phyloP scores from a whole-genome alignment of 352 stramenopile genomes.

The Pythium oligandrum region DNA sequence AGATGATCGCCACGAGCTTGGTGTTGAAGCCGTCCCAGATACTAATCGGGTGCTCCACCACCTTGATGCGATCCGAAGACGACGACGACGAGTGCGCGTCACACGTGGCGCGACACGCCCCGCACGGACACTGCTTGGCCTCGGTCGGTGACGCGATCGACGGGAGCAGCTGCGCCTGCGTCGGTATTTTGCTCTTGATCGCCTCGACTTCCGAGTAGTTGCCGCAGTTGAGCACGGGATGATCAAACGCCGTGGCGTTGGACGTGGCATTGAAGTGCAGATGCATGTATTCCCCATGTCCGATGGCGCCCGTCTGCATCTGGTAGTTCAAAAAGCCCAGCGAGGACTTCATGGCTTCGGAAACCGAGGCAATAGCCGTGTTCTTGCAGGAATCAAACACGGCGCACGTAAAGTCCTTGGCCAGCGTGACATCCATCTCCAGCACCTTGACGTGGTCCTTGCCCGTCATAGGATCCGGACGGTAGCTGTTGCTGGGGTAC shows the following conservation, averaged over 20 bases:
- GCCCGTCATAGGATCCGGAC: constrained; percentile 69
- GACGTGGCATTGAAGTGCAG: constrained; percentile 53
- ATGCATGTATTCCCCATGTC: constrained; percentile 85
- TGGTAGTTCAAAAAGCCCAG: constrained; percentile 88
- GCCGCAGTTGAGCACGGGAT: constrained; percentile 61
- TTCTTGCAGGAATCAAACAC: constrained; percentile 87
- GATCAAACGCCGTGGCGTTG: constrained; percentile 37
- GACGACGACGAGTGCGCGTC: constrained; percentile 27
- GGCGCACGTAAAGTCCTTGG: constrained; percentile 63
- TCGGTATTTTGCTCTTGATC: constrained; percentile 35
- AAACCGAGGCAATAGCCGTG: constrained; percentile 71
- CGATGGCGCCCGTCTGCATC: constrained; percentile 81
- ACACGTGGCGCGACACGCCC: constrained; percentile 62
- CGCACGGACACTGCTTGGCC: constrained; percentile 73
- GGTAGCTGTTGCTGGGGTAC: constrained; percentile 67
- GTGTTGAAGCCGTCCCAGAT: constrained; percentile 57
- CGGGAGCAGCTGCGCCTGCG: constrained; percentile 56
- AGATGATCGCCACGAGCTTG: constrained; percentile 52
- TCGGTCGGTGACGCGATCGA: constrained; percentile 48
- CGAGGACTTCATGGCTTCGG: constrained; percentile 73
- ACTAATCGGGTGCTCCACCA: constrained; percentile 67
- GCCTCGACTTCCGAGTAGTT: constrained; percentile 68
- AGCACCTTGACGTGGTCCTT: constrained; percentile 74
- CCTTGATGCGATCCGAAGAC: constrained; percentile 34
- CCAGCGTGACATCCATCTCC: constrained; percentile 70